Percentiles rank a stretch among this genome's conserved stretches.
These are phyloP conservation scores for Ceriops tagal DNA, from an alignment of 345 rosid genomes.

Conservation along the genomic window DNA sequence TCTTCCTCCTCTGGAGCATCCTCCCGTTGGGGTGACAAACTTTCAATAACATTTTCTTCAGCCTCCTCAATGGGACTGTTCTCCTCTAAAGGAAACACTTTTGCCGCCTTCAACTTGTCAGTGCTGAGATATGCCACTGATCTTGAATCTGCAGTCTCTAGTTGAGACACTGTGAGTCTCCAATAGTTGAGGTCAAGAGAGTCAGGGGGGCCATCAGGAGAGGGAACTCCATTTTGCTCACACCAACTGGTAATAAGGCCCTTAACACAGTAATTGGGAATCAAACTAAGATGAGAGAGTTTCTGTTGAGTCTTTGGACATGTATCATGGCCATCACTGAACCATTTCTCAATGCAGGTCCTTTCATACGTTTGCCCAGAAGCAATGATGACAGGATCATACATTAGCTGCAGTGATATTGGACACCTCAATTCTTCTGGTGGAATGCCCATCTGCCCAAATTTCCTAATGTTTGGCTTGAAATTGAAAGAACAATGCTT, in stretches of 20 bases:
- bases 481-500: slow-evolving; percentile 72
- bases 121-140: slow-evolving; percentile 45
- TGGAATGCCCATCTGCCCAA: slow-evolving; percentile 67
- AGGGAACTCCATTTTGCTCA: slow-evolving; percentile 73
- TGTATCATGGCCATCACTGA: slow-evolving; percentile 80
- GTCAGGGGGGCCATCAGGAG: slow-evolving; percentile 75
- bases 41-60: slow-evolving; percentile 38
- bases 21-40: slow-evolving; percentile 16
- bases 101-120: slow-evolving; percentile 45
- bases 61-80: slow-evolving; percentile 44
- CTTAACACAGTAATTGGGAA: slow-evolving; percentile 98
- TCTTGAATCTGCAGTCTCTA: slow-evolving; percentile 60
- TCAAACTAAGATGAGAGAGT: slow-evolving; percentile 72
- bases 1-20: slow-evolving; percentile 37
- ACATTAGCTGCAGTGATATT: slow-evolving; percentile 92
- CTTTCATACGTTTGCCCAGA: slow-evolving; percentile 99
- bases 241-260: slow-evolving; percentile 97
- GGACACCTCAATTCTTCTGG: slow-evolving; percentile 99
- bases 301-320: slow-evolving; percentile 96
- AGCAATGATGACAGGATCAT: slow-evolving; percentile 91
- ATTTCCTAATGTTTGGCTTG: slow-evolving; percentile 48
- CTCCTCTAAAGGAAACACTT: slow-evolving; percentile 72
- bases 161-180: slow-evolving; percentile 70
- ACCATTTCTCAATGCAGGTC: slow-evolving; percentile 95
- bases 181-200: slow-evolving; percentile 85